A percentile compares a stretch with the other conserved stretches of the same genome.
Evolutionary conservation across 2,329 filamentous ascomycete genomes (phyloP).

Genomic region (Pleomassaria siparia): DNA sequence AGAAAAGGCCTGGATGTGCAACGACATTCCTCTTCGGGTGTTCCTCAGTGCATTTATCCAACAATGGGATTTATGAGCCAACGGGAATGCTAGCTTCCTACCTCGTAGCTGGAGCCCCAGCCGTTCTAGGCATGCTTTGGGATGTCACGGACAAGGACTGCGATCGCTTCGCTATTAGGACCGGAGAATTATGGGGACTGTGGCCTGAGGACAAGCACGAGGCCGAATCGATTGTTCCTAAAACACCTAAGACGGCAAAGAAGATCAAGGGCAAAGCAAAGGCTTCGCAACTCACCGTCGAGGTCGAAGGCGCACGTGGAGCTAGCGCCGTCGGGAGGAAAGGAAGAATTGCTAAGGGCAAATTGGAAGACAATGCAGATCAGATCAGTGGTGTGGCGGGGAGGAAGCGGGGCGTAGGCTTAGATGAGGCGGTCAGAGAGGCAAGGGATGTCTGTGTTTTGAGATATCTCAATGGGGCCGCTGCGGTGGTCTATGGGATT

Average conservation of each 20-base stretch:
- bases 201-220: conserved; percentile 49
- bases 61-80: conserved; percentile 81
- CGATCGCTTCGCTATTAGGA: conserved; percentile 79
- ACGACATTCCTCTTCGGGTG: conserved; percentile 92
- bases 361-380: conserved; percentile 28
- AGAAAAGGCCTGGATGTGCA: conserved; percentile 58
- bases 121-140: conserved; percentile 91
- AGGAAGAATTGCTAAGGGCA: conserved; percentile 27
- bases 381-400: conserved; percentile 23
- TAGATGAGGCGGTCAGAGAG: conserved; percentile 79
- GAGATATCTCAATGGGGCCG: conserved; percentile 88
- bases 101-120: conserved; percentile 77
- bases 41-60: conserved; percentile 77
- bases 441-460: conserved; percentile 81
- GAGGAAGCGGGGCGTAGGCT: conserved; percentile 37
- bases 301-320: conserved; percentile 27
- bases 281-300: conserved; percentile 24
- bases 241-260: conserved; percentile 21
- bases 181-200: conserved; percentile 87
- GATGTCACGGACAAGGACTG: conserved; percentile 98
- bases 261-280: conserved; percentile 34
- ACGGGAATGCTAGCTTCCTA: conserved; percentile 90
- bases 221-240: not conserved
- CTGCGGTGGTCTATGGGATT: conserved; percentile 91
- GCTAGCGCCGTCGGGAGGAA: conserved; percentile 18